These are phyloP conservation scores for Terfezia claveryi DNA, from an alignment of 495 filamentous ascomycete genomes.

Conservation along the genomic window DNA sequence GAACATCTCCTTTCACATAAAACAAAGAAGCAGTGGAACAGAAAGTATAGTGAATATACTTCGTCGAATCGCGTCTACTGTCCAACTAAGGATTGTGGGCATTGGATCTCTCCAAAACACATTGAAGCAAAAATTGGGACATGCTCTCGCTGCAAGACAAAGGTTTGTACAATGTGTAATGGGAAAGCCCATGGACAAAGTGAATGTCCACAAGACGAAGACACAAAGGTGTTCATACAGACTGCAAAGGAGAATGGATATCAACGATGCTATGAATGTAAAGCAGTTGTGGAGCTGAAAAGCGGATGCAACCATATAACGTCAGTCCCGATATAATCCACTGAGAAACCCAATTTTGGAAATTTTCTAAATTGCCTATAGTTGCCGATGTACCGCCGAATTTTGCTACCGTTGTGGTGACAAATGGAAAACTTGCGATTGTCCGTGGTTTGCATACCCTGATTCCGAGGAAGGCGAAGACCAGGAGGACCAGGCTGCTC, in stretches of 20 bases:
- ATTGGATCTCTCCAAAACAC: conserved; percentile 49
- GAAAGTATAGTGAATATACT: conserved; percentile 49
- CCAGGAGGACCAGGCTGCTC: neutral
- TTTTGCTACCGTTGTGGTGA: conserved; percentile 64
- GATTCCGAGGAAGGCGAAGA: conserved; percentile 30
- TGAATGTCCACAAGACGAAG: conserved; percentile 51
- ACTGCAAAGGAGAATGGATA: conserved; percentile 50
- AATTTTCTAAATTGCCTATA: conserved; percentile 3
- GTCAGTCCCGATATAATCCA: conserved; percentile 24
- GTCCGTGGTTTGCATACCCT: conserved; percentile 55
- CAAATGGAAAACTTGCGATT: conserved; percentile 65
- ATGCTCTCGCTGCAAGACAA: conserved; percentile 45
- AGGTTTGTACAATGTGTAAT: conserved; percentile 53
- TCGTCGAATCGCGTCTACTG: conserved; percentile 57
- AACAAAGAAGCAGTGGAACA: conserved; percentile 60
- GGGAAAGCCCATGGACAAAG: conserved; percentile 43
- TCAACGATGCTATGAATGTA: conserved; percentile 57
- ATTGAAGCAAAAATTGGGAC: conserved; percentile 35
- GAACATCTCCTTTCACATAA: conserved; percentile 44
- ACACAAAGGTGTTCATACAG: conserved; percentile 39
- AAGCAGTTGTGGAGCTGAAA: conserved; percentile 51
- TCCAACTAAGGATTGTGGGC: conserved; percentile 43
- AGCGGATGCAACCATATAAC: conserved; percentile 75
- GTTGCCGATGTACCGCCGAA: conserved; percentile 47
- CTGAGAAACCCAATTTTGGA: neutral